Percentiles rank a stretch among this genome's conserved stretches.
These are phyloP conservation scores for Aspergillus mulundensis DNA, from an alignment of 495 filamentous ascomycete genomes.

Conservation along the genomic window DNA sequence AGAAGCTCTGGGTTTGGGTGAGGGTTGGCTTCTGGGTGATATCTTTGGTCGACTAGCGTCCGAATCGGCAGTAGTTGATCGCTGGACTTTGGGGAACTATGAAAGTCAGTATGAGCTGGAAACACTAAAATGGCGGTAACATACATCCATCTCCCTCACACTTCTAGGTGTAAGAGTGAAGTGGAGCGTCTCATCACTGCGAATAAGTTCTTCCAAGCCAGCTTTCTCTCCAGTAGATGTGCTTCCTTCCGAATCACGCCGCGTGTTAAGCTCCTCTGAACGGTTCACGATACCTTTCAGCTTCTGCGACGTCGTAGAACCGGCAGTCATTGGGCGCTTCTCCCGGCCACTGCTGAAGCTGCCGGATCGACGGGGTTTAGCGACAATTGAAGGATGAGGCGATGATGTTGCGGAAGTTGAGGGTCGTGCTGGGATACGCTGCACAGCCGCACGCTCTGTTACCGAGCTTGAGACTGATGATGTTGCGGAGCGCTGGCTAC, in stretches of 20 bases:
- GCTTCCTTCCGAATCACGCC: constrained; percentile 48
- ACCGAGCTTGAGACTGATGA: constrained; percentile 15
- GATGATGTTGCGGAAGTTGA: constrained; percentile 33
- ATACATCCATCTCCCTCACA: constrained; percentile 83
- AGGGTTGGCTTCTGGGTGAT: constrained; percentile 21
- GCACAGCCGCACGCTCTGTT: constrained; percentile 48
- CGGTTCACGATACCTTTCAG: constrained; percentile 47
- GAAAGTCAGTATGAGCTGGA: constrained; percentile 8
- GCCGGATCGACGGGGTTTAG: constrained; percentile 33
- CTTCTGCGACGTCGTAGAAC: constrained; percentile 52
- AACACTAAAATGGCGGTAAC: not conserved
- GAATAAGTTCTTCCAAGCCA: constrained; percentile 82
- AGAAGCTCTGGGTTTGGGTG: constrained; percentile 20
- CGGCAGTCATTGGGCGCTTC: constrained; percentile 51
- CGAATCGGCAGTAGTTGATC: constrained; percentile 33
- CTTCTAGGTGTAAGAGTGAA: constrained; percentile 88
- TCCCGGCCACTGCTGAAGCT: constrained; percentile 47
- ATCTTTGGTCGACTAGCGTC: constrained; percentile 19
- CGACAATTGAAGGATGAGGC: constrained; percentile 20
- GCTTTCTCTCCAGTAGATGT: constrained; percentile 46
- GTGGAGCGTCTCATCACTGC: constrained; percentile 86
- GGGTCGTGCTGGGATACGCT: constrained; percentile 37
- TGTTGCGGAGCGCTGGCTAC: constrained; percentile 21
- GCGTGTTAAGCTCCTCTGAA: constrained; percentile 23
- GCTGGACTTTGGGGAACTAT: constrained; percentile 36